Conservation (phyloP, 2,329 filamentous ascomycete genomes). For the Anthostomella pinea region DNA sequence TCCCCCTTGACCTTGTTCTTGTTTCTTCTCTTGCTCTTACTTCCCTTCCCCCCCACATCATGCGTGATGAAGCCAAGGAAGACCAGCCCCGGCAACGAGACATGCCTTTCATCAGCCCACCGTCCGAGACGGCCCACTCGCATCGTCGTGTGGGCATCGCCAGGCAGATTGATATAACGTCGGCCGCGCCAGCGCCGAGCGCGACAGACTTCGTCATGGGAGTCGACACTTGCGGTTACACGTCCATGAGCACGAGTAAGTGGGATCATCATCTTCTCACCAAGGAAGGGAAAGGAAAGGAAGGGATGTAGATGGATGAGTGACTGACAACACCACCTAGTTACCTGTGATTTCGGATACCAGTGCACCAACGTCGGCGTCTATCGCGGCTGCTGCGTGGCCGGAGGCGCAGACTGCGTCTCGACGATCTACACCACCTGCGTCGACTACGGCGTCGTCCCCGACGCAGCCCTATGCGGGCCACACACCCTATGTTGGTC, state of each 20-base stretch:
- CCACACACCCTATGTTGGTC: slow-evolving; percentile 30
- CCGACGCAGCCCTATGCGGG: slow-evolving; percentile 19
- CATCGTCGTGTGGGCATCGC: slow-evolving; percentile 4
- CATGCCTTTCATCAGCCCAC: slow-evolving; percentile 23
- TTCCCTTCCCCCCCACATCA: slow-evolving; percentile 8
- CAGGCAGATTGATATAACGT: slow-evolving; percentile 15
- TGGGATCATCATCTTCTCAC: too few species aligned
- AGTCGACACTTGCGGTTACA: slow-evolving; percentile 29
- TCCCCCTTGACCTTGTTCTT: background rate
- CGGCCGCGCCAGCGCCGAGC: slow-evolving; percentile 6
- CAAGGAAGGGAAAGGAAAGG: too few species aligned
- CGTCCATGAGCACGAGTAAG: slow-evolving; percentile 25
- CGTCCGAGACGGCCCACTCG: slow-evolving; percentile 13
- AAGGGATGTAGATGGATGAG: slow-evolving; percentile 8
- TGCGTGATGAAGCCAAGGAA: slow-evolving; percentile 22
- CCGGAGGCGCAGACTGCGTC: slow-evolving; percentile 20
- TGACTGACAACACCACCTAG: slow-evolving; percentile 9
- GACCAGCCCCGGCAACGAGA: slow-evolving; percentile 13
- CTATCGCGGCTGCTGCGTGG: slow-evolving; percentile 28
- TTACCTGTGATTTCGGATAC: slow-evolving; percentile 28
- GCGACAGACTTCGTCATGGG: slow-evolving; percentile 21
- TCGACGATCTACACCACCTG: slow-evolving; percentile 29
- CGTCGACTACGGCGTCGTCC: slow-evolving; percentile 19
- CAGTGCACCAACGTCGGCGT: slow-evolving; percentile 27
- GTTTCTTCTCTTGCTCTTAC: too few species aligned